Base-by-base conservation (phyloP, 1,284 basidiomycete genomes). In the Agaricales sp. region DNA sequence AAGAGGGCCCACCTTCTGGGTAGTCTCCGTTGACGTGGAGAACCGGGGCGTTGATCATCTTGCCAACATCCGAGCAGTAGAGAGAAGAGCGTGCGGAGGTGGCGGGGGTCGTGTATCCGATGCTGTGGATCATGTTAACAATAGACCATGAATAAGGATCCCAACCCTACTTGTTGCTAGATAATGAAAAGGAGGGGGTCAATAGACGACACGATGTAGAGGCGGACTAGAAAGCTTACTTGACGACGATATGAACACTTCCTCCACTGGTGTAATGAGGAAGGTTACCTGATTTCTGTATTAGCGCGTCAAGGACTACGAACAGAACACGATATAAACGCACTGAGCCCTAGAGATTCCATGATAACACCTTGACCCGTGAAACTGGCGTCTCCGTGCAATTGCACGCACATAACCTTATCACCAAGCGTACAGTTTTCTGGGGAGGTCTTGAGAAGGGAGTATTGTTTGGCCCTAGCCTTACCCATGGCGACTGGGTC, bases 21-120 rank as follows among this genome's bases (percentile, higher is more conserved):
- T 87, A 68, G 61, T 95, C 91, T 3, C 92, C 92, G 57, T 94
- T 94, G 53, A 93, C 90, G 55, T 94, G 91, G n/a, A 94, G 62
- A 13, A 94, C 80, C 0, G 91, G 92, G 0, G 87, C 82, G 51
- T 87, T 87, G 58, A 93, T 85, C 77, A 89, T 89, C 66, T 94
- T 94, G 3, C 86, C 89, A 25, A 92, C 72, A 60, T 94, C 92
- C 1, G 91, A 92, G 53, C 88, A 91, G 59, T 95, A 95, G 25
- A 89, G 61, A 0, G 87, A 90, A 1, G 90, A 92, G 4, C 91
- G 78, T 11, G 87, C 85, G 46, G 77, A 77, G 0, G 86, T 80
- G 0, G 88, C 86, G 0, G 88, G 88, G 0, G 91, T 94, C 0
- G 91, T 93, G 60, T 93, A 93, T 14, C 90, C 92, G 51, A 94